phyloP scores from a whole-genome alignment of 805 yeast genomes.

The Yamadazyma insecticola region DNA sequence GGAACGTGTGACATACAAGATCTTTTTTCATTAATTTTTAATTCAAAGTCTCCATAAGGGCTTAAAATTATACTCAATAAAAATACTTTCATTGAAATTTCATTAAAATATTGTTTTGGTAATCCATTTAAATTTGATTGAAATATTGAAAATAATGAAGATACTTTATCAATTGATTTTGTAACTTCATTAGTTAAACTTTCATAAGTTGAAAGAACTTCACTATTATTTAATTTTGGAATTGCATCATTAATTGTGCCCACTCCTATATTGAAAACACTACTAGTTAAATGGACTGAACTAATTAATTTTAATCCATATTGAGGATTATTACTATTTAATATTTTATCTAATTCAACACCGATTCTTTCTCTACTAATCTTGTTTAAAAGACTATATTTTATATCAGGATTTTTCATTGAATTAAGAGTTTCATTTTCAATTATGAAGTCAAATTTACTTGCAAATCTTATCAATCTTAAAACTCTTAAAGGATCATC shows the following conservation, averaged over 20 bases:
- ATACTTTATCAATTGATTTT: constrained; percentile 3
- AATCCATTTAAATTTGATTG: background rate
- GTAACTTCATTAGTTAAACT: too few species aligned
- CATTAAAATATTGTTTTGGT: constrained; percentile 5
- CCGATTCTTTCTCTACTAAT: constrained; percentile 91
- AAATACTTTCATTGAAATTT: constrained; percentile 19
- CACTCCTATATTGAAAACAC: constrained; percentile 45
- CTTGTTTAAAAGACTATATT: constrained; percentile 57
- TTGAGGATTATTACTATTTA: constrained; percentile 58
- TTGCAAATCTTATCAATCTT: constrained; percentile 81
- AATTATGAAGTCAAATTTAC: constrained; percentile 65
- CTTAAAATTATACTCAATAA: constrained; percentile 49
- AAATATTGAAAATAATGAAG: too few species aligned
- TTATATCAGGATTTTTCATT: constrained; percentile 59
- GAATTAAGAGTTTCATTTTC: constrained; percentile 56
- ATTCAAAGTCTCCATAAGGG: constrained; percentile 40
- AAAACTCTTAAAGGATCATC: constrained; percentile 94
- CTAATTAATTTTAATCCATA: constrained; percentile 60
- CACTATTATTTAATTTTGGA: constrained; percentile 7
- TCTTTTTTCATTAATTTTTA: constrained; percentile 36
- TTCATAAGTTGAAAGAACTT: too few species aligned
- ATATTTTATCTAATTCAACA: constrained; percentile 72
- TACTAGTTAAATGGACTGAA: constrained; percentile 49
- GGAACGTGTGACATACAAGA: constrained; percentile 33
- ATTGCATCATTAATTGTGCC: background rate